Percentiles rank a stretch among this genome's conserved stretches.
Conservation (phyloP, 306 rosid genomes). For the Sindora glabra region DNA sequence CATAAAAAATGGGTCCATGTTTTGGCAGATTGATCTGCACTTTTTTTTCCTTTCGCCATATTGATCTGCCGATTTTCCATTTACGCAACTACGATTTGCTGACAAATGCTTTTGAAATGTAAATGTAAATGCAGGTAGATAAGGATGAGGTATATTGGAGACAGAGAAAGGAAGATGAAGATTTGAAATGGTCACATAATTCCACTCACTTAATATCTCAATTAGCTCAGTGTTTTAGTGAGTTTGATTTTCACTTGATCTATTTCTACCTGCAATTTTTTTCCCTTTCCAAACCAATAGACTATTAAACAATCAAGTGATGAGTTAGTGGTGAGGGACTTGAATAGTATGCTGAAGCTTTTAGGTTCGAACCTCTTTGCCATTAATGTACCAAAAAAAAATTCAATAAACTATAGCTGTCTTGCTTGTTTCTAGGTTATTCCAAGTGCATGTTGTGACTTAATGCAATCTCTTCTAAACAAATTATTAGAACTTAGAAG, state of each 20-base stretch:
- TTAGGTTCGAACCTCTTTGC: no score
- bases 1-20: conserved; percentile 1
- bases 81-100: conserved; percentile 10
- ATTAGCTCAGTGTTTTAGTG: conserved; percentile 80
- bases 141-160: conserved; percentile 79
- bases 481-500: no score
- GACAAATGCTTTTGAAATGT: conserved; percentile 13
- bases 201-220: conserved; percentile 72
- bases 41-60: no score
- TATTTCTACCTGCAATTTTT: neutral
- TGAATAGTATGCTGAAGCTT: no score
- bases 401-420: no score
- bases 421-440: no score
- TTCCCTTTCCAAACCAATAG: neutral
- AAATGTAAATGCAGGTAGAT: conserved; percentile 58
- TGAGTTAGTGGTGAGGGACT: no score
- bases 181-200: conserved; percentile 68
- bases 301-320: no score
- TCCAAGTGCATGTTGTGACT: no score
- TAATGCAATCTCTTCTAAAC: no score
- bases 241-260: conserved; percentile 30
- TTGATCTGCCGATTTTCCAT: no score
- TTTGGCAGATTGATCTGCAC: conserved; percentile 5
- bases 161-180: conserved; percentile 48
- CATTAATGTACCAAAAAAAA: no score